These are phyloP conservation scores for Taphrina pruni DNA, from an alignment of 1,139 yeast genomes.

Conservation along the genomic window DNA sequence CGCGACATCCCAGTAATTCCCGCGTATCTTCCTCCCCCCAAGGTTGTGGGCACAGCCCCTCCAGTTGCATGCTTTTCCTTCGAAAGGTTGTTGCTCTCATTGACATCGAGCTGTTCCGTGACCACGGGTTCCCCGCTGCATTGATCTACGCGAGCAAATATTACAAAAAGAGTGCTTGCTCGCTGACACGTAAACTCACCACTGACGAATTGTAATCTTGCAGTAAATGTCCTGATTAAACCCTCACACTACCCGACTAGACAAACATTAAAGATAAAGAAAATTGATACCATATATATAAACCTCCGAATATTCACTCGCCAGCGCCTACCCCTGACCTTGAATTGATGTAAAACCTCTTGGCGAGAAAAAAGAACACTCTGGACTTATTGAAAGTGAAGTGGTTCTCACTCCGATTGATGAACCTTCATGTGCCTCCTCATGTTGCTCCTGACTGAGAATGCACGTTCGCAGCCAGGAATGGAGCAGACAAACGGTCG, in stretches of 20 bases:
- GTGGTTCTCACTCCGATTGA: background rate
- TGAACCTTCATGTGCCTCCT: constrained; percentile 62
- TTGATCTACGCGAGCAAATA: background rate
- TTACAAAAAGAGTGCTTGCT: too few species aligned
- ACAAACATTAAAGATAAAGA: background rate
- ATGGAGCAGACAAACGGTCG: constrained; percentile 75
- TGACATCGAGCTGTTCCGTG: background rate
- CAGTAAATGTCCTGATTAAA: too few species aligned
- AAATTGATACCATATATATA: background rate
- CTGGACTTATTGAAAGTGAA: too few species aligned
- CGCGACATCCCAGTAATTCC: background rate
- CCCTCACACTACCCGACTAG: too few species aligned
- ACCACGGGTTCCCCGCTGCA: background rate
- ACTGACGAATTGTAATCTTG: too few species aligned
- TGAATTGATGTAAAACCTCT: too few species aligned
- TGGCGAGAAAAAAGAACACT: too few species aligned
- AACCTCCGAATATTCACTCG: background rate
- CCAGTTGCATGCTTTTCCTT: too few species aligned
- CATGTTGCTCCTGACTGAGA: constrained; percentile 80
- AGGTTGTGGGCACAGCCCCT: too few species aligned
- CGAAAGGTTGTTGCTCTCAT: too few species aligned
- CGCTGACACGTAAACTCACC: too few species aligned
- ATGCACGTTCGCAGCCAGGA: constrained; percentile 70
- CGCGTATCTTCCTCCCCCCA: too few species aligned
- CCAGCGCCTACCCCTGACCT: background rate